These are phyloP conservation scores for Gloeopeniophorella convolvens DNA, from an alignment of 768 basidiomycete species.

Conservation along the genomic window DNA sequence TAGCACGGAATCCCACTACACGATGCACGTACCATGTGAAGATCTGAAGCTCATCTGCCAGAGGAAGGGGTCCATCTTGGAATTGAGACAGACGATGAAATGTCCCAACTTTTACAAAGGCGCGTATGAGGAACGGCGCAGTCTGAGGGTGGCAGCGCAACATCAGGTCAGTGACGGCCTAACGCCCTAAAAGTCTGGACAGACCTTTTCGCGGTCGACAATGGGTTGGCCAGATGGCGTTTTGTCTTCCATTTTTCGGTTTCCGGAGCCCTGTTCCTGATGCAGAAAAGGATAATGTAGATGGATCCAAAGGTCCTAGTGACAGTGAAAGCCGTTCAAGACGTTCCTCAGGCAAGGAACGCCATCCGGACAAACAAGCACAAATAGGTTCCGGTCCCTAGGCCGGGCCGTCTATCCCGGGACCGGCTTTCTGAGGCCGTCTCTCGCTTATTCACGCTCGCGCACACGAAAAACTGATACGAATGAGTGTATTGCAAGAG, in stretches of 20 bases:
- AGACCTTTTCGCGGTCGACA: slow-evolving; percentile 55
- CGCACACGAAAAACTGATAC: no score
- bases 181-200: neutral
- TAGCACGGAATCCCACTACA: neutral
- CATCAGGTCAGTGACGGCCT: neutral
- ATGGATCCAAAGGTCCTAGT: no score
- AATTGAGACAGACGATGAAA: slow-evolving; percentile 72
- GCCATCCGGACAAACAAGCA: no score
- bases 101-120: slow-evolving; percentile 75
- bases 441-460: no score
- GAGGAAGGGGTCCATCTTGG: slow-evolving; percentile 70
- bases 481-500: no score
- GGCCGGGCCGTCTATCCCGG: no score
- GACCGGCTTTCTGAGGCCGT: no score
- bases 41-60: slow-evolving; percentile 75
- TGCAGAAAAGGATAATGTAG: neutral
- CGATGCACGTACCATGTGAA: slow-evolving; percentile 60
- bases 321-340: no score
- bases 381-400: no score
- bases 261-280: no score
- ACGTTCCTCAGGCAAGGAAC: no score
- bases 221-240: slow-evolving; percentile 41
- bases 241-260: slow-evolving; percentile 32
- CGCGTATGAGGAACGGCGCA: slow-evolving; percentile 72
- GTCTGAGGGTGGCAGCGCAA: slow-evolving; percentile 38